Percentiles rank a stretch among this genome's conserved stretches.
phyloP scores from a whole-genome alignment of 2,329 filamentous ascomycete species.

The Davidsoniella eucalypti region DNA sequence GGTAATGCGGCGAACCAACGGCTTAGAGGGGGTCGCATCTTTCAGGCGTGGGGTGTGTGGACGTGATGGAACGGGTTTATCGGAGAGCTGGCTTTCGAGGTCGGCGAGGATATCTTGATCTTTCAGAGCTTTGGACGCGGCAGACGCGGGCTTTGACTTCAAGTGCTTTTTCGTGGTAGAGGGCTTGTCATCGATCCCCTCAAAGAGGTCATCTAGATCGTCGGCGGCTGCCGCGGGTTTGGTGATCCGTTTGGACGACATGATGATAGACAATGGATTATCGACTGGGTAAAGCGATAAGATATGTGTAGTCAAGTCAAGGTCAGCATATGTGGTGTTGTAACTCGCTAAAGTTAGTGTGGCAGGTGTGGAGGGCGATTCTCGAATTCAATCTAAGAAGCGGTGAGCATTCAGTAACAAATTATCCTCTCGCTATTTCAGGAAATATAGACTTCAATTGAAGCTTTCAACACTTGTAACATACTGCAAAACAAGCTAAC shows the following conservation, averaged over 20 bases:
- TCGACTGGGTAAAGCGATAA: neutral
- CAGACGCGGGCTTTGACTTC: slow-evolving; percentile 30
- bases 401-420: too few relatives aligned
- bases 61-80: slow-evolving; percentile 54
- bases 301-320: slow-evolving; percentile 10
- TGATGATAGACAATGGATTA: too few relatives aligned
- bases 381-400: too few relatives aligned
- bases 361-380: too few relatives aligned
- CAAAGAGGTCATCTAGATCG: slow-evolving; percentile 49
- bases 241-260: slow-evolving; percentile 38
- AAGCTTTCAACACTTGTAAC: too few relatives aligned
- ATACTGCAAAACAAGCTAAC: too few relatives aligned
- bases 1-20: slow-evolving; percentile 46
- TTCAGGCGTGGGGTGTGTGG: slow-evolving; percentile 68
- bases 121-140: slow-evolving; percentile 30
- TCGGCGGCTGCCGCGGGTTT: slow-evolving; percentile 29
- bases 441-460: too few relatives aligned
- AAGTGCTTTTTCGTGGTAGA: slow-evolving; percentile 31
- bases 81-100: slow-evolving; percentile 55
- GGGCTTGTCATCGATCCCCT: slow-evolving; percentile 38
- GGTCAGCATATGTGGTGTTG: neutral
- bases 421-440: too few relatives aligned
- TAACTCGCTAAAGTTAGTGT: neutral
- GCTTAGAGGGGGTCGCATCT: slow-evolving; percentile 30
- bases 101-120: slow-evolving; percentile 74